phyloP scores from a whole-genome alignment of 371 early-diverging fungal species.

The Rhizomucor miehei region DNA sequence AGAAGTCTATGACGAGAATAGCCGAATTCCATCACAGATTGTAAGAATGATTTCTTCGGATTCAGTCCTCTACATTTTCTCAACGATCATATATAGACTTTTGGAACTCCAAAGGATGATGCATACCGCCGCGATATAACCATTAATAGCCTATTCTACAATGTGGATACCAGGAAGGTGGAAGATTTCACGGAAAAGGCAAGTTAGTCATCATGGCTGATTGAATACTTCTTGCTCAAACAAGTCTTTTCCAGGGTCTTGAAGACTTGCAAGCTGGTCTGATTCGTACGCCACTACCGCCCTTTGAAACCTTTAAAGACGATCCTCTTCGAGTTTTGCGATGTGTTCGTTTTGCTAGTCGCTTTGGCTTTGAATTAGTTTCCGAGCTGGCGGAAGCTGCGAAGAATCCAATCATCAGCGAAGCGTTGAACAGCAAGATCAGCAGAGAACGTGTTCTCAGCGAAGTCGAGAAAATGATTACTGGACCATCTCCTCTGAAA shows the following conservation, averaged over 20 bases:
- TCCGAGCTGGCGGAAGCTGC: slow-evolving; percentile 69
- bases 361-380: slow-evolving; percentile 83
- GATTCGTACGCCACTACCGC: slow-evolving; percentile 93
- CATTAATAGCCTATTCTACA: slow-evolving; percentile 99
- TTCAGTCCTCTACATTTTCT: not conserved
- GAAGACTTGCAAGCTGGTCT: slow-evolving; percentile 67
- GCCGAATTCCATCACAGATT: slow-evolving; percentile 79
- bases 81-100: slow-evolving; percentile 46
- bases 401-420: slow-evolving; percentile 53
- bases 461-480: slow-evolving; percentile 96
- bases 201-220: too few relatives aligned
- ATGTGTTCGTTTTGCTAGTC: slow-evolving; percentile 93
- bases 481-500: slow-evolving; percentile 52
- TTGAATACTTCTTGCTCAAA: not conserved
- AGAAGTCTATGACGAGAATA: slow-evolving; percentile 86
- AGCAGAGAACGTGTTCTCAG: slow-evolving; percentile 94
- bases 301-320: slow-evolving; percentile 92
- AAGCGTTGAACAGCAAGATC: slow-evolving; percentile 82
- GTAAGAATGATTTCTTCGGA: slow-evolving; percentile 28
- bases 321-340: slow-evolving; percentile 98
- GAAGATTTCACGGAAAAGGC: slow-evolving; percentile 91
- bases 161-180: slow-evolving; percentile 82
- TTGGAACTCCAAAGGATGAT: slow-evolving; percentile 96
- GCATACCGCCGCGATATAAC: slow-evolving; percentile 97
- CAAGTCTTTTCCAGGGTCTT: slow-evolving; percentile 53